Evolutionary conservation across 148 eudicot genomes (phyloP), one percentile per base, ranked within the genome.

Genomic region (Polygonum maritimum): DNA sequence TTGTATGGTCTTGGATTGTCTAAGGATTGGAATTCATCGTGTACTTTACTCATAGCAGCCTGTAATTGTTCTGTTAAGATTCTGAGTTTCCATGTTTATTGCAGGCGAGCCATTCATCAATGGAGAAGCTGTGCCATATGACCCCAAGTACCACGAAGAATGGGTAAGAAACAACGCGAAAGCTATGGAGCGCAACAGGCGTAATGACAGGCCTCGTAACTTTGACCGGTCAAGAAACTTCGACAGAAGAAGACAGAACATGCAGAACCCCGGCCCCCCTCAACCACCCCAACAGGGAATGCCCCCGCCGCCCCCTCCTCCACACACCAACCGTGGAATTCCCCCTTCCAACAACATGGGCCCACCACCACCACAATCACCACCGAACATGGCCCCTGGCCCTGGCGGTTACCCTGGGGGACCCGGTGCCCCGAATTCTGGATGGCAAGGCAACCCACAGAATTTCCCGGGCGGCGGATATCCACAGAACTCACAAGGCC

Each of bases 91-190:
- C 47, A 39, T 75, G 36, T 10, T 48, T 76, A 26, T 26, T 71
- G 80, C 85, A 94, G 98, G 98, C 75, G 98, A 94, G 80, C 99
- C 99, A 36, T 90, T 95, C 76, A 95, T 95, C 39, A 79, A 95
- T 70, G 99, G 99, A 4, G 81, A 86, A 76, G 96, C 99, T 52
- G 97, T 90, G 31, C 99, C 99, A 35, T 95, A 95, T 80, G 99
- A 95, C 75, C 97, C 99, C 0, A 95, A 89, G 82, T 95, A 95
- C 62, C 99, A 95, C 60, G 97, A 87, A 74, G 97, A 92, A 71
- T 95, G 99, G 99, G 89, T 90, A 81, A 92, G 93, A 77, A 95
- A 95, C 89, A 95, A 92, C 74, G 87, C 91, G 2, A 88, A 91
- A 60, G 98, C 98, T 41, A 84, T 81, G 78, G 98, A 94, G 54